A percentile compares a stretch with the other conserved stretches of the same genome.
These are phyloP conservation scores for Fonsecaea monophora DNA, from an alignment of 2,329 filamentous ascomycete species.

Conservation along the genomic window DNA sequence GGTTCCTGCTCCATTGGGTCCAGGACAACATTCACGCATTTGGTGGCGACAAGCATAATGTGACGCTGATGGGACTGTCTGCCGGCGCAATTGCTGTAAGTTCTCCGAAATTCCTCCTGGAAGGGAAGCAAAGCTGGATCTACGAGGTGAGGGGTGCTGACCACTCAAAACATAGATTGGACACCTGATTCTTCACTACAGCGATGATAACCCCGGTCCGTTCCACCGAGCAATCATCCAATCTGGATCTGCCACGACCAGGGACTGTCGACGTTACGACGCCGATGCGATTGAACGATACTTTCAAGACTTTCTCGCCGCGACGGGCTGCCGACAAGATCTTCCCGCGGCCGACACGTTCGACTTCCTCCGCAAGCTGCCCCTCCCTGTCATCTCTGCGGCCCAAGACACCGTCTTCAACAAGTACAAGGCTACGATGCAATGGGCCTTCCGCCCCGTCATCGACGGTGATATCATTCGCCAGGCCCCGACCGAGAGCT, in stretches of 20 bases:
- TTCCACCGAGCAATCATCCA: conserved; percentile 55
- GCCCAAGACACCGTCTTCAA: conserved; percentile 56
- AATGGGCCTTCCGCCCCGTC: conserved; percentile 65
- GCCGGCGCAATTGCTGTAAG: conserved; percentile 11
- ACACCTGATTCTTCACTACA: not conserved
- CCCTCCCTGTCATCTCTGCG: conserved; percentile 48
- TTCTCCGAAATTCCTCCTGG: no score
- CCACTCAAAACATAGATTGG: not conserved
- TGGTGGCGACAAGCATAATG: conserved; percentile 64
- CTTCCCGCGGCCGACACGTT: conserved; percentile 40
- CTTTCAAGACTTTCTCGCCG: conserved; percentile 57
- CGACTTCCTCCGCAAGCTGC: conserved; percentile 50
- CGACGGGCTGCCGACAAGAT: conserved; percentile 44
- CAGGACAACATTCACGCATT: conserved; percentile 65
- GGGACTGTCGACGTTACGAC: conserved; percentile 51
- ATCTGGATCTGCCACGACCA: conserved; percentile 56
- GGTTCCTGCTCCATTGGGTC: conserved; percentile 66
- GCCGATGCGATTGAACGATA: conserved; percentile 53
- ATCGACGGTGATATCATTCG: conserved; percentile 64
- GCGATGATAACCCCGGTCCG: conserved; percentile 26
- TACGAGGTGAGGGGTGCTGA: not conserved
- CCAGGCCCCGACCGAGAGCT: conserved; percentile 63
- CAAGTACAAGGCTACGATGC: conserved; percentile 55
- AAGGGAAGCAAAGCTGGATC: no score
- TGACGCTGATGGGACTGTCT: conserved; percentile 56